phyloP scores from a whole-genome alignment of 805 yeast genomes.

The Wickerhamiella nectarea region DNA sequence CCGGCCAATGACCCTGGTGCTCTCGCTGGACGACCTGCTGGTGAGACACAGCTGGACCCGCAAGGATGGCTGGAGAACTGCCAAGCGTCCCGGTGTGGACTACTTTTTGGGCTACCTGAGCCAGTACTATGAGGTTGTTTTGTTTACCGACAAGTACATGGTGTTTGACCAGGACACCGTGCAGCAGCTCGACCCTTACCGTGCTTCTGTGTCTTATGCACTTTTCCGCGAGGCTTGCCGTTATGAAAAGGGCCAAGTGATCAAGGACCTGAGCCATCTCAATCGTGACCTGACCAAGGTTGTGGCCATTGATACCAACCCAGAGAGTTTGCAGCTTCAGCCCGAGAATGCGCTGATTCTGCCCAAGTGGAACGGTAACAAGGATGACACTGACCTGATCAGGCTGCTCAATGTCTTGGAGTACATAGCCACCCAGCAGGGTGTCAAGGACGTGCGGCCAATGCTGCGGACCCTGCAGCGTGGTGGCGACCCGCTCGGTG shows the following conservation, averaged over 20 bases:
- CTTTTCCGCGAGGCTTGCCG: slow-evolving; percentile 84
- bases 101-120: slow-evolving; percentile 90
- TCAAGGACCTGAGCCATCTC: slow-evolving; percentile 79
- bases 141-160: slow-evolving; percentile 75
- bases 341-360: slow-evolving; percentile 89
- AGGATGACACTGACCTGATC: slow-evolving; percentile 64
- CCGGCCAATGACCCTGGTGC: slow-evolving; percentile 80
- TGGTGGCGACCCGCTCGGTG: slow-evolving; percentile 47
- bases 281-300: slow-evolving; percentile 83
- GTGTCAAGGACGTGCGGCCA: slow-evolving; percentile 76
- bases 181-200: slow-evolving; percentile 83
- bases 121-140: slow-evolving; percentile 89
- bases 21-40: slow-evolving; percentile 78
- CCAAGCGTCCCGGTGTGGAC: slow-evolving; percentile 96
- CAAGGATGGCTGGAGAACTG: slow-evolving; percentile 93
- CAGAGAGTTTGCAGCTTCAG: slow-evolving; percentile 60
- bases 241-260: slow-evolving; percentile 73
- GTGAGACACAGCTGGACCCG: slow-evolving; percentile 88
- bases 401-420: slow-evolving; percentile 84
- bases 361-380: slow-evolving; percentile 73
- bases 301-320: slow-evolving; percentile 64
- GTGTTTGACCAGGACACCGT: slow-evolving; percentile 75
- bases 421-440: slow-evolving; percentile 74
- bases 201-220: slow-evolving; percentile 75
- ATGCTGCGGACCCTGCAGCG: slow-evolving; percentile 60